phyloP scores from a whole-genome alignment of 169 alveolate genomes.

The Cytauxzoon felis region DNA sequence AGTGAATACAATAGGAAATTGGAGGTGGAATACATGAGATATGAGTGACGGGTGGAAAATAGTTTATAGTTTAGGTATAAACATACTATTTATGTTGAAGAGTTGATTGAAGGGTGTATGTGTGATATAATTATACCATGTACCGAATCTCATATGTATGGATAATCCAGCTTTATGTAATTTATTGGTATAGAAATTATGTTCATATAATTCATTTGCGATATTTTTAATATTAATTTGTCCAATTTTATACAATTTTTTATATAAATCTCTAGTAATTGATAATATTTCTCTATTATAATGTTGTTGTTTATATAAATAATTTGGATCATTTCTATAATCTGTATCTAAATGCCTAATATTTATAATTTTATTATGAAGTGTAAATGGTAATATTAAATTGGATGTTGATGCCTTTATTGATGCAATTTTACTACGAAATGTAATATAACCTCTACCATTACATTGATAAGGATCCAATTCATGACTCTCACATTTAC shows the following conservation, averaged over 20 bases:
- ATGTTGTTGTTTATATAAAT: slow-evolving; percentile 67
- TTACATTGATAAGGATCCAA: slow-evolving; percentile 84
- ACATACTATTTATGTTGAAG: slow-evolving; percentile 34
- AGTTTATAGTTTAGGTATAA: background rate
- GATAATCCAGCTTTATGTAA: slow-evolving; percentile 69
- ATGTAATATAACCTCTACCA: slow-evolving; percentile 77
- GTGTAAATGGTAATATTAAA: slow-evolving; percentile 37
- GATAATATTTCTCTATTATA: slow-evolving; percentile 58
- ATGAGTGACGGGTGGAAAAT: too few relatives aligned
- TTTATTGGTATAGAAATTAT: slow-evolving; percentile 64
- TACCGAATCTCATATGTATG: slow-evolving; percentile 59
- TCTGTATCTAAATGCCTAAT: slow-evolving; percentile 76
- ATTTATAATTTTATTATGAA: slow-evolving; percentile 62
- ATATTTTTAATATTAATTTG: slow-evolving; percentile 51
- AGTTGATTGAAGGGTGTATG: slow-evolving; percentile 21
- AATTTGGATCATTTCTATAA: slow-evolving; percentile 67
- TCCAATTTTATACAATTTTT: slow-evolving; percentile 42
- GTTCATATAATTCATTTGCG: slow-evolving; percentile 59
- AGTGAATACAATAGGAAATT: too few relatives aligned
- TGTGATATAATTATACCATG: slow-evolving; percentile 60
- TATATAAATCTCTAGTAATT: slow-evolving; percentile 64
- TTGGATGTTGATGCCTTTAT: slow-evolving; percentile 38
- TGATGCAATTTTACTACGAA: slow-evolving; percentile 65
- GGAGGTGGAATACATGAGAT: too few relatives aligned
- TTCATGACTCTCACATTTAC: slow-evolving; percentile 77